Base-by-base conservation (phyloP, 306 rosid genomes). In the Ceratonia siliqua region DNA sequence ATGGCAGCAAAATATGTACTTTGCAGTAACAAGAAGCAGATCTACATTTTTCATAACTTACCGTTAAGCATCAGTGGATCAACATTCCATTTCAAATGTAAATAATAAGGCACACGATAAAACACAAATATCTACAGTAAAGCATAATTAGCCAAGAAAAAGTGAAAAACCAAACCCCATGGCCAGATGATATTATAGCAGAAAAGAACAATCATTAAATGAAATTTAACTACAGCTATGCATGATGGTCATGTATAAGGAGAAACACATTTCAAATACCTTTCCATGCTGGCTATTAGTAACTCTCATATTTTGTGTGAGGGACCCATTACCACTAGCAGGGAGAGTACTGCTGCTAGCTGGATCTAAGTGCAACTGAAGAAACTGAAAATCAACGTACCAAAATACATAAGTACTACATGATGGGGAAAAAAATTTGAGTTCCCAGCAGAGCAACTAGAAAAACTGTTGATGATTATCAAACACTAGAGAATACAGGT, bases 301-400 rank as follows among this genome's bases (percentile, higher is more conserved):
- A 71, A 91, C 86, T 83, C 79, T 88, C 75, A 91, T 54, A 48
- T 55, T 85, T 68, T 91, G 96, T 8, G 82, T 78, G 82, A 92
- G 70, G 54, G 85, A 78, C 39, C 87, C 97, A 59, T 76, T 80
- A 73, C 88, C 91, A 75, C 77, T 82, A 78, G 88, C 88, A 28
- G 84, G 90, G 38, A 92, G 86, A 61, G 84, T 77, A 82, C 76
- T 86, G 82, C 90, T 46, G 64, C 92, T 92, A 45, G 97, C 97
- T 27, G 94, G 93, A 52, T 92, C 96, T 8, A 92, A 73, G 63
- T 92, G 93, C 90, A 92, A 69, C 80, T 92, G 97, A 72, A 92
- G 96, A 79, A 92, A 92, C 97, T 92, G 91, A 54, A 53, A 56
- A 75, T 82, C 69, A 46, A 82, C 73, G 35, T 39, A 54, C 68